Evolutionary conservation across 2,329 filamentous ascomycete genomes (phyloP).

Genomic region (Xenosphaeropsis pyriputrescens): DNA sequence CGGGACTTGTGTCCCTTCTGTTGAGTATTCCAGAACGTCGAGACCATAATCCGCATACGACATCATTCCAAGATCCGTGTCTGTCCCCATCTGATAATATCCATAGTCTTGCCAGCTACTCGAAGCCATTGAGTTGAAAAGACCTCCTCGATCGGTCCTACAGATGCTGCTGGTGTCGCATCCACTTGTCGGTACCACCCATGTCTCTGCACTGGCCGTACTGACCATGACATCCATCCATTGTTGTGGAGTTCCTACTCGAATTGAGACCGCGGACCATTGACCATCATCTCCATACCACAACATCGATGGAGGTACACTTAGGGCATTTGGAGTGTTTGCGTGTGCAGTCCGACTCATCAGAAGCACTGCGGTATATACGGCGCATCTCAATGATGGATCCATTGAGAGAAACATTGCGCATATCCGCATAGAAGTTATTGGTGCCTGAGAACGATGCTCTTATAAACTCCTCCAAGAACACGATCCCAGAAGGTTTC

Average conservation of each 20-base stretch:
- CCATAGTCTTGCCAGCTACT: conserved; percentile 30
- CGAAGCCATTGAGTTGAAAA: conserved; percentile 39
- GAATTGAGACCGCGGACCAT: conserved; percentile 57
- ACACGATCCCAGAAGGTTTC: too few relatives aligned
- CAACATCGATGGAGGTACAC: conserved; percentile 12
- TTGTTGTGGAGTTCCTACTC: conserved; percentile 36
- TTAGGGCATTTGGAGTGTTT: conserved; percentile 5
- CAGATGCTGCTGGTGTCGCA: conserved; percentile 24
- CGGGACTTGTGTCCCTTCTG: neutral
- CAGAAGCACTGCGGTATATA: too few relatives aligned
- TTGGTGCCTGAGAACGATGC: too few relatives aligned
- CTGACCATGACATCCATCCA: conserved; percentile 43
- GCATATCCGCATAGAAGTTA: too few relatives aligned
- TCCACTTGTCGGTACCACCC: conserved; percentile 46
- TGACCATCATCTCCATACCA: conserved; percentile 44
- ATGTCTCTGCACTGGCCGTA: conserved; percentile 57
- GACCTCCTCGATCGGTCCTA: conserved; percentile 29
- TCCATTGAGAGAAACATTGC: too few relatives aligned
- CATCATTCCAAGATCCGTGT: conserved; percentile 33
- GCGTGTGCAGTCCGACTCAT: too few relatives aligned
- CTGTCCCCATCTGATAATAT: conserved; percentile 8
- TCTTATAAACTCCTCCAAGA: too few relatives aligned
- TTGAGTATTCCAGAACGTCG: conserved; percentile 26
- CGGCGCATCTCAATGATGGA: too few relatives aligned
- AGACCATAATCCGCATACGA: conserved; percentile 48